Base-by-base conservation (phyloP, 768 basidiomycete genomes). In the Fomitopsis pulvina region DNA sequence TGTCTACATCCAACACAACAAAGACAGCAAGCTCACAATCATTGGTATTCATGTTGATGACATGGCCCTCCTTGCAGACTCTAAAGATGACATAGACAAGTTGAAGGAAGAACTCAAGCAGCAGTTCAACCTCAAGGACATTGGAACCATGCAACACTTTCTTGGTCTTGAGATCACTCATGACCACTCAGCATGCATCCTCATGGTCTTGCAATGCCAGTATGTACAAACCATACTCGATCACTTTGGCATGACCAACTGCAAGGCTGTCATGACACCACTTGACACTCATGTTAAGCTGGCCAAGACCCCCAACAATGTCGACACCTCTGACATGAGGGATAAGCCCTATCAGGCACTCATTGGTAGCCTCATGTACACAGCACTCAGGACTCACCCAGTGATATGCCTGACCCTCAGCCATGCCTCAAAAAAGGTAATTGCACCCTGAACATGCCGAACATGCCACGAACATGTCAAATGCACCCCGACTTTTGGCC, bases 81-180 rank as follows among this genome's bases (percentile, higher is more conserved):
- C n/a, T n/a, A n/a, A n/a, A n/a, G n/a, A 62, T 24, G 50, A 59
- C 47, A 47, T 54, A 4, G 11, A 46, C 12, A 46, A 7, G 29
- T 30, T 8, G 21, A 25, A 46, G 25, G 45, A 46, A 37, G 32
- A 46, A 5, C 45, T 21, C 12, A 30, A 30, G 7, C 21, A 12
- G 45, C 12, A n/a, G n/a, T n/a, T n/a, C n/a, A n/a, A n/a, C n/a
- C n/a, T n/a, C n/a, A n/a, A n/a, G n/a, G n/a, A n/a, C n/a, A n/a
- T n/a, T n/a, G n/a, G n/a, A n/a, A n/a, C n/a, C n/a, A n/a, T n/a
- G n/a, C n/a, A n/a, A n/a, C n/a, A n/a, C n/a, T n/a, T 46, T 6
- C 7, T 46, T n/a, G 66, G 70, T 3, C 53, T 73, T 21, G 45
- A 66, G 32, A 55, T 73, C 48, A 45, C 41, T 2, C 37, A 63